phyloP scores from a whole-genome alignment of 78 protist species.

The Dictyostelium discoideum region DNA sequence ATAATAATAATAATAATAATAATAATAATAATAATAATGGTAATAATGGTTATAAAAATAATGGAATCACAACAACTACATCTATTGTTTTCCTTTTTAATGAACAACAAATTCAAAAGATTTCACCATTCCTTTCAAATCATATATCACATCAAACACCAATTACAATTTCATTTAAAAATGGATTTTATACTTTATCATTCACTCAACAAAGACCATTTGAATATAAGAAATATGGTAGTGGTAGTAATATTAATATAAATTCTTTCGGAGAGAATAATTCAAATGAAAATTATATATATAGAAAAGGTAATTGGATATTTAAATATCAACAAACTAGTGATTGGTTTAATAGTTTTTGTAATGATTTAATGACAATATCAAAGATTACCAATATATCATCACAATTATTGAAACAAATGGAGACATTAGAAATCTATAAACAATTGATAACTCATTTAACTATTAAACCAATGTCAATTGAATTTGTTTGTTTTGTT shows the following conservation, averaged over 20 bases:
- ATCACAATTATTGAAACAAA: constrained; percentile 26
- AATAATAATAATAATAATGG: neutral
- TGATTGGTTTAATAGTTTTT: constrained; percentile 46
- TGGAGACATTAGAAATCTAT: neutral
- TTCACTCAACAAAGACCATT: constrained; percentile 4
- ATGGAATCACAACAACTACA: neutral
- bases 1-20: too few species aligned
- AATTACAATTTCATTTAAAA: neutral
- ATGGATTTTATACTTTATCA: neutral
- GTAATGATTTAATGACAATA: constrained; percentile 10
- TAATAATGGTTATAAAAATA: neutral
- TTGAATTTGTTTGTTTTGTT: constrained; percentile 15
- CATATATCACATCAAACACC: neutral
- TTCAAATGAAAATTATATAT: neutral
- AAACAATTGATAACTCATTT: neutral
- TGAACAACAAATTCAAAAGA: constrained; percentile 4
- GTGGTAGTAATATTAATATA: neutral
- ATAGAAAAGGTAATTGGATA: constrained; percentile 40
- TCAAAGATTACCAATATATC: constrained; percentile 17
- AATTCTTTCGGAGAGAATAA: neutral
- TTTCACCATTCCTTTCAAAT: neutral
- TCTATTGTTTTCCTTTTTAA: neutral
- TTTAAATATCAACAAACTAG: constrained; percentile 10
- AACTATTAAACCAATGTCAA: constrained; percentile 15
- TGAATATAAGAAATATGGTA: neutral